Evolutionary conservation across 2,329 filamentous ascomycete genomes (phyloP).

Genomic region (Fusarium nanum): DNA sequence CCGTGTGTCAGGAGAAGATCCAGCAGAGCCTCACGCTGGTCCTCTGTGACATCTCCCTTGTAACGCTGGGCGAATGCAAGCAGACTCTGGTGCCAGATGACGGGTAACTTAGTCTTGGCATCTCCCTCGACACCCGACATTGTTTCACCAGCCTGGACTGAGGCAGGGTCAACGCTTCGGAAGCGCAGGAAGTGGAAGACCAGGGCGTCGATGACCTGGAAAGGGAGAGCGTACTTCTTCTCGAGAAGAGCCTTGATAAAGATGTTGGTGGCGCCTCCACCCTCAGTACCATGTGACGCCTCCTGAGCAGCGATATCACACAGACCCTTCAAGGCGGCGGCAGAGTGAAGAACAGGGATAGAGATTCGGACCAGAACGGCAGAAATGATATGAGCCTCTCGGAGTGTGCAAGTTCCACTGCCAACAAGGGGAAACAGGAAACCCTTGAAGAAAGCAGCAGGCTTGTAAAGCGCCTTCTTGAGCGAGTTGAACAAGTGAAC

Average conservation of each 20-base stretch:
- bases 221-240: conserved; percentile 96
- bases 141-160: conserved; percentile 63
- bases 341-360: conserved; percentile 91
- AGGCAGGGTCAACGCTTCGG: conserved; percentile 73
- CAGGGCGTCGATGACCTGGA: conserved; percentile 91
- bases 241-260: conserved; percentile 94
- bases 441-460: conserved; percentile 95
- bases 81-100: conserved; percentile 96
- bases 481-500: conserved; percentile 93
- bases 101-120: conserved; percentile 76
- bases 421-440: conserved; percentile 90
- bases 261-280: conserved; percentile 91
- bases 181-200: conserved; percentile 98
- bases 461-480: conserved; percentile 94
- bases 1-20: conserved; percentile 87
- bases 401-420: conserved; percentile 87
- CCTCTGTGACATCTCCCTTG: conserved; percentile 94
- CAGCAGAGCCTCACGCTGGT: conserved; percentile 89
- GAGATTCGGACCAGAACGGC: conserved; percentile 86
- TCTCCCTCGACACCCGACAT: conserved; percentile 65
- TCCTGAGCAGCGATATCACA: conserved; percentile 96
- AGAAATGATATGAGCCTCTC: conserved; percentile 91
- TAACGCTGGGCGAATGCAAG: conserved; percentile 94
- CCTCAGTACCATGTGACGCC: conserved; percentile 83
- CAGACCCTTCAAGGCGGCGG: conserved; percentile 88